Percentiles rank a stretch among this genome's conserved stretches.
Evolutionary conservation across 2,329 filamentous ascomycete species (phyloP).

Genomic region (Colletotrichum sp.): DNA sequence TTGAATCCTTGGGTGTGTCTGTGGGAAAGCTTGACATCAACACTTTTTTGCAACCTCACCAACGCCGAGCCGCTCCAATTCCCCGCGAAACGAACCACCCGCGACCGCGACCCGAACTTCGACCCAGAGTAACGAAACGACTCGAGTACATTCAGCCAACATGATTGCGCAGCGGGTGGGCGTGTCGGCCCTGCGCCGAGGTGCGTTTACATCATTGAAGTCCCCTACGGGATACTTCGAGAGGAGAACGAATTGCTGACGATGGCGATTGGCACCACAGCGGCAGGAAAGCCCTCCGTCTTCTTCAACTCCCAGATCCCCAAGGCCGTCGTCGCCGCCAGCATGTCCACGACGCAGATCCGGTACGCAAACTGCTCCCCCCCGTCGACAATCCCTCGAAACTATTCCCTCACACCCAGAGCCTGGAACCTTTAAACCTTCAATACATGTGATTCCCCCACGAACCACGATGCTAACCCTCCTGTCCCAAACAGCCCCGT

Average conservation of each 20-base stretch:
- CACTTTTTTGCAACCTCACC: slow-evolving; percentile 6
- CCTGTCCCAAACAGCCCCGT: slow-evolving; percentile 47
- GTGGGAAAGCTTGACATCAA: slow-evolving; percentile 18
- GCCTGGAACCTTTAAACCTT: background rate
- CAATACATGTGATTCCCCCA: background rate
- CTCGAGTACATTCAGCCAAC: slow-evolving; percentile 25
- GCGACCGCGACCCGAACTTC: background rate
- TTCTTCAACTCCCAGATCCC: slow-evolving; percentile 55
- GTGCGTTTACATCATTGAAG: slow-evolving; percentile 39
- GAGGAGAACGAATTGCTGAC: background rate
- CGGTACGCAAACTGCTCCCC: slow-evolving; percentile 43
- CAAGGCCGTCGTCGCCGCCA: slow-evolving; percentile 48
- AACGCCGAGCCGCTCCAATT: slow-evolving; percentile 15
- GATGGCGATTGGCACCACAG: slow-evolving; percentile 31
- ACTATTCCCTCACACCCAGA: background rate
- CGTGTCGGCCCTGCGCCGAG: slow-evolving; percentile 63
- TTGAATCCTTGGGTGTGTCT: background rate
- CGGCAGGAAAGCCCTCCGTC: slow-evolving; percentile 45
- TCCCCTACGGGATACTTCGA: background rate
- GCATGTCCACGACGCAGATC: slow-evolving; percentile 46
- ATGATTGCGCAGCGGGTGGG: slow-evolving; percentile 66
- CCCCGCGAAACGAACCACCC: background rate
- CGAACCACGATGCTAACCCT: too few species aligned
- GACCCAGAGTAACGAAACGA: background rate
- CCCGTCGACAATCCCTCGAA: background rate